These are phyloP conservation scores for Penicillium brevicompactum DNA, from an alignment of 2,329 filamentous ascomycete genomes.

Conservation along the genomic window DNA sequence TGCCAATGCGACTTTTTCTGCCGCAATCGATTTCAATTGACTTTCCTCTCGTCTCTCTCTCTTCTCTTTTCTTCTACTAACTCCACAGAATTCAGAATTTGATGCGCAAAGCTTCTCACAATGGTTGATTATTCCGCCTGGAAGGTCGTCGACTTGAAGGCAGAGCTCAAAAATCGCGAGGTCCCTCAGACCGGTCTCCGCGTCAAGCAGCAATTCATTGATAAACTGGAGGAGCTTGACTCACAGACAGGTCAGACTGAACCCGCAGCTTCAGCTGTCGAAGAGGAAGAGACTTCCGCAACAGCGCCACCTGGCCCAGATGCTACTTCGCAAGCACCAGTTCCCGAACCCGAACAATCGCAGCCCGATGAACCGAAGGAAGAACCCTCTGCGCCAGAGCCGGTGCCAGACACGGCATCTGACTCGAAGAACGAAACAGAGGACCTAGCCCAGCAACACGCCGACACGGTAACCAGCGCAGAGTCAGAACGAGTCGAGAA, in stretches of 20 bases:
- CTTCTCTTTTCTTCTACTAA: neutral
- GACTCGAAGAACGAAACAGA: slow-evolving; percentile 14
- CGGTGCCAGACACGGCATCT: slow-evolving; percentile 4
- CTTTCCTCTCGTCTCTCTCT: neutral
- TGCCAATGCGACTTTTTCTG: neutral
- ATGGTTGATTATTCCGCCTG: slow-evolving; percentile 61
- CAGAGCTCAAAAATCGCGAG: slow-evolving; percentile 72
- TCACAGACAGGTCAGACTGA: slow-evolving; percentile 33
- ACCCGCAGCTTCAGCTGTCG: slow-evolving; percentile 18
- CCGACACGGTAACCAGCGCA: neutral
- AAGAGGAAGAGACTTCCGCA: slow-evolving; percentile 9
- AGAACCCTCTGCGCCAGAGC: neutral
- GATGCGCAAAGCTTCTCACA: slow-evolving; percentile 17
- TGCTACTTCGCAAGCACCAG: slow-evolving; percentile 14
- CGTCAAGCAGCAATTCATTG: slow-evolving; percentile 64
- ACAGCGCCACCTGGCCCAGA: slow-evolving; percentile 8
- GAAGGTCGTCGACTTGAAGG: slow-evolving; percentile 75
- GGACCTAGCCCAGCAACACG: neutral
- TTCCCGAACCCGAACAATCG: slow-evolving; percentile 15
- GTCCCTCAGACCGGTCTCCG: slow-evolving; percentile 71
- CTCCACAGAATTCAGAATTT: neutral
- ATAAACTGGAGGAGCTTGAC: slow-evolving; percentile 58
- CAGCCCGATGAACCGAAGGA: slow-evolving; percentile 9
- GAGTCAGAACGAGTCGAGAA: slow-evolving; percentile 10
- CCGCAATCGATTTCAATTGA: neutral